phyloP scores from a whole-genome alignment of 2,329 filamentous ascomycete species.

The Ophiostoma ulmi region DNA sequence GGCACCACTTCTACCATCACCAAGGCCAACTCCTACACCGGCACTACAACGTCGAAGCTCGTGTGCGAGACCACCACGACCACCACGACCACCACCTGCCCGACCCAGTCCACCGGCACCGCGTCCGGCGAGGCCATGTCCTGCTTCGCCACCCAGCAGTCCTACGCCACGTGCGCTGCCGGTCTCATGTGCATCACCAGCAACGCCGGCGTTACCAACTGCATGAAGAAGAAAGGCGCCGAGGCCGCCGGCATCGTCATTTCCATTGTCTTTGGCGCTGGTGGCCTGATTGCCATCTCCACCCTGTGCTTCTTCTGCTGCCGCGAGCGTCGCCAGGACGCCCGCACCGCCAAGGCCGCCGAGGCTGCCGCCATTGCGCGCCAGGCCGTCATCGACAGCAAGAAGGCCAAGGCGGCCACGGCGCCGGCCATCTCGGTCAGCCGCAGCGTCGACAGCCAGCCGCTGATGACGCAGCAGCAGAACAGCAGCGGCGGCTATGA shows the following conservation, averaged over 20 bases:
- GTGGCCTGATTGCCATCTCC: constrained; percentile 37
- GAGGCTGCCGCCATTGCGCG: constrained; percentile 48
- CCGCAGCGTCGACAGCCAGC: constrained; percentile 27
- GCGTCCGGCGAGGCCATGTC: constrained; percentile 32
- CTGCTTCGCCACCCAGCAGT: constrained; percentile 39
- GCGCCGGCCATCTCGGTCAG: constrained; percentile 15
- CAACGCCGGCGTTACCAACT: constrained; percentile 38
- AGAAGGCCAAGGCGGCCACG: constrained; percentile 36
- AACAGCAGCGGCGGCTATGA: neutral
- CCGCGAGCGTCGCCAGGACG: constrained; percentile 44
- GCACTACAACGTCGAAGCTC: constrained; percentile 33
- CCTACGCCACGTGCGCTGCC: constrained; percentile 39
- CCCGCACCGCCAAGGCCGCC: constrained; percentile 41
- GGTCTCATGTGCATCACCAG: constrained; percentile 45
- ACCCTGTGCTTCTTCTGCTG: constrained; percentile 49
- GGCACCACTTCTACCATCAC: constrained; percentile 18
- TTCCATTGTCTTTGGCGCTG: constrained; percentile 43
- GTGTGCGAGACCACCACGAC: constrained; percentile 35
- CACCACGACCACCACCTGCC: constrained; percentile 38
- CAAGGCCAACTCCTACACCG: constrained; percentile 31
- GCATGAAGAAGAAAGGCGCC: constrained; percentile 40
- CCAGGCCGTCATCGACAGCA: constrained; percentile 39
- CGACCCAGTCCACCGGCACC: constrained; percentile 37
- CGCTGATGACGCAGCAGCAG: constrained; percentile 28
- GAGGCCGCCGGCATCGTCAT: constrained; percentile 45